A percentile compares a stretch with the other conserved stretches of the same genome.
These are phyloP conservation scores for Apiotrichum laibachii DNA, from an alignment of 1,284 basidiomycete genomes.

Conservation along the genomic window DNA sequence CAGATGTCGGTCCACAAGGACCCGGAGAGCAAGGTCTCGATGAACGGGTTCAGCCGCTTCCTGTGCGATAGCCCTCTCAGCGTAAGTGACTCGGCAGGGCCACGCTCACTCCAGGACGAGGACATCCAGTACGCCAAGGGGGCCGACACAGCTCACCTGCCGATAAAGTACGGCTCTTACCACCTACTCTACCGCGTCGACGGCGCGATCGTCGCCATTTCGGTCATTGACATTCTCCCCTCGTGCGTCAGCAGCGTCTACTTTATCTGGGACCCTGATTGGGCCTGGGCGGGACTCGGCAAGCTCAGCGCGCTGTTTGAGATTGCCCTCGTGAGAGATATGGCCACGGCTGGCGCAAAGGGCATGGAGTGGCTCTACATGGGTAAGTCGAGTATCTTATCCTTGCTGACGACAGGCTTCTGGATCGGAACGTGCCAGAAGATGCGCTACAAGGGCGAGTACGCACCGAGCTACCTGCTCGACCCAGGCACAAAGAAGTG, in stretches of 20 bases:
- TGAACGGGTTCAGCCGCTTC: conserved; percentile 65
- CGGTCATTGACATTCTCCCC: conserved; percentile 88
- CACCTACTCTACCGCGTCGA: conserved; percentile 82
- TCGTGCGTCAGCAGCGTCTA: conserved; percentile 90
- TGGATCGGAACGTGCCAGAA: conserved; percentile 90
- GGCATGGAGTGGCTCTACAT: conserved; percentile 72
- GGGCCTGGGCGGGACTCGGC: conserved; percentile 66
- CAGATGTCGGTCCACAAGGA: conserved; percentile 76
- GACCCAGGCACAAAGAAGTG: conserved; percentile 82
- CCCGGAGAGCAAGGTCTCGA: conserved; percentile 53
- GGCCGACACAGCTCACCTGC: conserved; percentile 57
- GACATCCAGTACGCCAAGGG: conserved; percentile 16
- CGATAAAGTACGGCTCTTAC: conserved; percentile 73
- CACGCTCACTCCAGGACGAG: not conserved
- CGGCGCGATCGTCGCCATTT: conserved; percentile 76
- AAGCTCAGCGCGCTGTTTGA: conserved; percentile 87
- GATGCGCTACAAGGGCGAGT: conserved; percentile 96
- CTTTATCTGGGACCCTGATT: conserved; percentile 84
- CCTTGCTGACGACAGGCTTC: conserved; percentile 60
- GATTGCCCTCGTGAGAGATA: conserved; percentile 66
- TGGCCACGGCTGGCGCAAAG: conserved; percentile 65
- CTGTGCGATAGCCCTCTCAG: conserved; percentile 73
- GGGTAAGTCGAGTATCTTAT: conserved; percentile 58
- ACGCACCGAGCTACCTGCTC: conserved; percentile 77
- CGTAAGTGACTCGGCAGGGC: conserved; percentile 50